These are phyloP conservation scores for Auxenochlorella pyrenoidosa DNA, from an alignment of 139 green algal species.

Conservation along the genomic window DNA sequence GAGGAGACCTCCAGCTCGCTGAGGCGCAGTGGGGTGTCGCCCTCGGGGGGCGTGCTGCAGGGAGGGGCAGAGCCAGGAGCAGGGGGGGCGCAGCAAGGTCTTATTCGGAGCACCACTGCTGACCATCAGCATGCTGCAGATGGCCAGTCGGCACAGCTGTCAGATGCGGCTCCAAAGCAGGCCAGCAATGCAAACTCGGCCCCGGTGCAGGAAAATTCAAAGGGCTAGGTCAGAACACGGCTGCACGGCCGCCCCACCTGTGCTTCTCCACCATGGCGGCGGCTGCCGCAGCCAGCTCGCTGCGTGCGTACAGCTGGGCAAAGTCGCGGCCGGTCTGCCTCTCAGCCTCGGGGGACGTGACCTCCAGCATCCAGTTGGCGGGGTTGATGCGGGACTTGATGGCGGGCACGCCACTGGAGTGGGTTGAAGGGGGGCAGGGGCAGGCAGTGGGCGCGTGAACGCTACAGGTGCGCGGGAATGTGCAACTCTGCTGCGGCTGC, in stretches of 20 bases:
- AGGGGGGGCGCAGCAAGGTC: too few species aligned
- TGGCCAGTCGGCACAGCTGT: too few species aligned
- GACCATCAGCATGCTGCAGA: too few species aligned
- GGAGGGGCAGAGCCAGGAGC: background rate
- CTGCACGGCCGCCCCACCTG: background rate
- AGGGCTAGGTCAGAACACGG: too few species aligned
- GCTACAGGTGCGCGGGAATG: too few species aligned
- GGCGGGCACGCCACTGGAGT: background rate
- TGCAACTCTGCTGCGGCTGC: too few species aligned
- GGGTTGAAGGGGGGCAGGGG: background rate
- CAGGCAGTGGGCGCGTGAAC: background rate
- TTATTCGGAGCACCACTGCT: too few species aligned
- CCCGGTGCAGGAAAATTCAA: too few species aligned
- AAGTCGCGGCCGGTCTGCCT: conserved; percentile 41
- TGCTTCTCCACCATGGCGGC: conserved; percentile 8
- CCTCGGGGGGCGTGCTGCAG: background rate
- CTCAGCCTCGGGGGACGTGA: conserved; percentile 13
- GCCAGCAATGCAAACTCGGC: too few species aligned
- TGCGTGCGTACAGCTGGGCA: conserved; percentile 25
- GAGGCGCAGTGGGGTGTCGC: background rate
- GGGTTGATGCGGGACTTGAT: conserved; percentile 21
- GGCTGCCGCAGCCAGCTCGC: background rate
- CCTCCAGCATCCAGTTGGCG: conserved; percentile 53
- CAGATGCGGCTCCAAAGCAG: too few species aligned
- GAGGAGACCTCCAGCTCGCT: conserved; percentile 43